Percentiles rank a stretch among this genome's conserved stretches.
phyloP scores from a whole-genome alignment of 805 yeast species.

The Sugiyamaella floridensis region DNA sequence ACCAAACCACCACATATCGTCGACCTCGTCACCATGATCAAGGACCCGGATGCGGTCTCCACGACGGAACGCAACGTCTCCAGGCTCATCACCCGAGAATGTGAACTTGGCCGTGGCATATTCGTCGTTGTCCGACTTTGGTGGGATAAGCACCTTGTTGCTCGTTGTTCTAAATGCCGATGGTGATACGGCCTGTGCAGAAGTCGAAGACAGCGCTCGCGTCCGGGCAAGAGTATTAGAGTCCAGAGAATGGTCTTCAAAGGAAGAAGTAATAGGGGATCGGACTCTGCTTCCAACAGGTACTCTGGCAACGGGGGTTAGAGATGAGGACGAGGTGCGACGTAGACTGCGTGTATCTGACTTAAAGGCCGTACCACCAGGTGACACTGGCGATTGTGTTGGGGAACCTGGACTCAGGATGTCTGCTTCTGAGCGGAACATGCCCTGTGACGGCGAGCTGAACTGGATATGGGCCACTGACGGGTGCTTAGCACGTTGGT shows the following conservation, averaged over 20 bases:
- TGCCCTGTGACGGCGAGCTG: conserved; percentile 22
- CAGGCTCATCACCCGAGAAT: conserved; percentile 32
- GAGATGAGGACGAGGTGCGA: conserved; percentile 1
- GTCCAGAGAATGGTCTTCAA: not conserved
- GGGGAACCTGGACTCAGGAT: conserved; percentile 14
- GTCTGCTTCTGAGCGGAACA: conserved; percentile 24
- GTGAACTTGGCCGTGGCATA: conserved; percentile 30
- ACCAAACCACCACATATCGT: conserved; percentile 48
- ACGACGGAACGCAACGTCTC: conserved; percentile 32
- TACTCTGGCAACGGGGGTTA: conserved; percentile 1
- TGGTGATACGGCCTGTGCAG: conserved; percentile 23
- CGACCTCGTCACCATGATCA: conserved; percentile 31
- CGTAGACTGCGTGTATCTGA: not conserved
- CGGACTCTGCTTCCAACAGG: conserved; percentile 3
- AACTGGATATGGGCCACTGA: conserved; percentile 13
- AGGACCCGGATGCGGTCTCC: conserved; percentile 34
- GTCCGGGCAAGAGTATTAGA: conserved; percentile 14
- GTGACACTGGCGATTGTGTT: not conserved
- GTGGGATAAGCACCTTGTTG: conserved; percentile 10
- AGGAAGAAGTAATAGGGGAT: conserved; percentile 8
- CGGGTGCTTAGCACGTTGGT: conserved; percentile 16
- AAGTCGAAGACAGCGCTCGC: conserved; percentile 23
- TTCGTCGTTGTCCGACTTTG: conserved; percentile 21
- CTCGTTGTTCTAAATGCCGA: not conserved
- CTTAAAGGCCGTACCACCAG: not conserved